Evolutionary conservation across 345 rosid species (phyloP), one percentile per base, ranked within the genome.

Genomic region (Lepidium africanum): DNA sequence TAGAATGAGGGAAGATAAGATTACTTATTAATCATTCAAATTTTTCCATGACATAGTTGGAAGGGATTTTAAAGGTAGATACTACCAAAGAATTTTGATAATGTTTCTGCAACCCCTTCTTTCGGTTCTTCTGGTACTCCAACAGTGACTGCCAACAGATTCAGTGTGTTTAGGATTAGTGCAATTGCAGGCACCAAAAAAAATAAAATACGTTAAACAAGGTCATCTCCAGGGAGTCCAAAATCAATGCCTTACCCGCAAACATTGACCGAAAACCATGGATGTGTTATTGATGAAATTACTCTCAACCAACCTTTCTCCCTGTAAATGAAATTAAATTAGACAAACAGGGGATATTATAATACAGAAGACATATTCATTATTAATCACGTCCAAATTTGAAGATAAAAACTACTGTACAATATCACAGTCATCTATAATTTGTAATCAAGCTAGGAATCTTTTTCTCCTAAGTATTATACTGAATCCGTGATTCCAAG

Each of bases 271-370:
- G 59, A 93, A 90, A 63, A 93, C 93, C 97, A 93, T 88, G 16
- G 96, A 90, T 48, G 97, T 93, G 58, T 90, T 93, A 71, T 93
- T 93, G 81, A 90, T 90, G 74, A 87, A 93, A 79, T 85, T 90
- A 71, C 98, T 93, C 81, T 93, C 96, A 11, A 84, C 85, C 77
- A 93, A 80, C 77, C 97, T 80, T 71, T 87, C 81, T 15, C 98
- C 98, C 98, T 90, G 83, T 80, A 82, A 76, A 79, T 69, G 14
- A 42, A 4, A 17, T 5, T 19, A 27, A 17, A 50, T 19, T 16
- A 3, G 11, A 7, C 39, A 65, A 40, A 73, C 16, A 59, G 10
- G 55, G 21, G 49, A 40, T 21, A 57, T 15, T 25, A 19, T 8
- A 59, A 17, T 15, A 43, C 33, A 74, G 43, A 45, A 55, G 57